A percentile compares a stretch with the other conserved stretches of the same genome.
phyloP scores from a whole-genome alignment of 1,284 basidiomycete species.

The Naganishia sp. region DNA sequence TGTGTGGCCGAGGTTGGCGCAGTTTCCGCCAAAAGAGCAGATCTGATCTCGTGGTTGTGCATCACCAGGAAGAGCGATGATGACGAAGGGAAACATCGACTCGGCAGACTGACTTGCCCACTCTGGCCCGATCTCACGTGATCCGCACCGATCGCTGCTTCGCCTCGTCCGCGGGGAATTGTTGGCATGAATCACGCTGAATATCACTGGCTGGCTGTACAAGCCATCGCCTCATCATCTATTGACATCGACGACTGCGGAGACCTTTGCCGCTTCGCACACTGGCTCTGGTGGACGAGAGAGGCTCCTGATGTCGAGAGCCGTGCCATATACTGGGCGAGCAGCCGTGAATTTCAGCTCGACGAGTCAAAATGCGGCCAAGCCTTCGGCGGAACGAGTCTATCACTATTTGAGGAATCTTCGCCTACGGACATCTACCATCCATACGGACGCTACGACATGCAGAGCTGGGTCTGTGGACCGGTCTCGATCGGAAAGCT shows the following conservation, averaged over 20 bases:
- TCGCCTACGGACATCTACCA: constrained; percentile 13
- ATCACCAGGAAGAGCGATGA: background rate
- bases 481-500: background rate
- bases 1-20: too few relatives aligned
- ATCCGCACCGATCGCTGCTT: background rate
- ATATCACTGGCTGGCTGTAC: background rate
- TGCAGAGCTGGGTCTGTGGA: background rate
- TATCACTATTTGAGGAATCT: constrained; percentile 19
- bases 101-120: background rate
- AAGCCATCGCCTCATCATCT: background rate
- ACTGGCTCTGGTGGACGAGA: background rate
- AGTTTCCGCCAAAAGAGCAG: too few relatives aligned
- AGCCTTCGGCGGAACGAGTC: constrained; percentile 3
- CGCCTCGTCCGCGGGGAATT: background rate
- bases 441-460: background rate
- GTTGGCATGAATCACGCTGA: background rate
- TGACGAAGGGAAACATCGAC: background rate
- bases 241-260: background rate
- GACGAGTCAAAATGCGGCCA: constrained; percentile 17
- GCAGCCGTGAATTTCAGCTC: constrained; percentile 21
- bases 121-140: constrained; percentile 1
- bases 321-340: constrained; percentile 18
- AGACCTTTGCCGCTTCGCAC: background rate
- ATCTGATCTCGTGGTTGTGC: too few relatives aligned
- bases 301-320: constrained; percentile 25